Conservation (phyloP, 202 grass and related monocot genomes). For the Setaria viridis region DNA sequence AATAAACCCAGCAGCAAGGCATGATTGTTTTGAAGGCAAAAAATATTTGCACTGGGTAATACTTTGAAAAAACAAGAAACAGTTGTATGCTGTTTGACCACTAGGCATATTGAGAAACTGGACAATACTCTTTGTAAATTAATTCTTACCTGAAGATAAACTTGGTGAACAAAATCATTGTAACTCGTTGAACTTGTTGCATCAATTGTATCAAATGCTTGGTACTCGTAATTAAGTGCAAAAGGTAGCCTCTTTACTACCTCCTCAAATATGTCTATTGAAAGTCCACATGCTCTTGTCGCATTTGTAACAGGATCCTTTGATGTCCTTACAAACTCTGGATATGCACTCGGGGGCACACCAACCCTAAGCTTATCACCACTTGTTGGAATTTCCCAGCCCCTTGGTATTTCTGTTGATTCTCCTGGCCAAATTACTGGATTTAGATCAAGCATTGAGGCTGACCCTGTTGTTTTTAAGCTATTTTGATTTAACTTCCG, state of each 20-base stretch:
- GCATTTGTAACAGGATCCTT: constrained; percentile 38
- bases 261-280: constrained; percentile 63
- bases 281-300: constrained; percentile 27
- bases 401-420: constrained; percentile 53
- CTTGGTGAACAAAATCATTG: constrained; percentile 59
- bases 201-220: constrained; percentile 29
- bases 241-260: constrained; percentile 58
- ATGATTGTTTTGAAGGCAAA: background rate
- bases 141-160: constrained; percentile 59
- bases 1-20: background rate
- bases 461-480: background rate
- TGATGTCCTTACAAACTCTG: constrained; percentile 31
- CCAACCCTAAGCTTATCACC: constrained; percentile 65
- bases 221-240: constrained; percentile 49
- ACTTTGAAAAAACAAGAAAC: background rate
- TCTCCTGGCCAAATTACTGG: constrained; percentile 62
- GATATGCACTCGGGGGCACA: constrained; percentile 39
- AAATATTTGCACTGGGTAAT: background rate
- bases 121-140: background rate
- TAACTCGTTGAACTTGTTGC: constrained; percentile 36
- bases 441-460: constrained; percentile 31
- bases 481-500: background rate
- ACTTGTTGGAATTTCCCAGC: constrained; percentile 50
- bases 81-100: background rate
- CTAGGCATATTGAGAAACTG: background rate